Evolutionary conservation across 2,329 filamentous ascomycete genomes (phyloP).

Genomic region (Ophiosphaerella herpotricha): DNA sequence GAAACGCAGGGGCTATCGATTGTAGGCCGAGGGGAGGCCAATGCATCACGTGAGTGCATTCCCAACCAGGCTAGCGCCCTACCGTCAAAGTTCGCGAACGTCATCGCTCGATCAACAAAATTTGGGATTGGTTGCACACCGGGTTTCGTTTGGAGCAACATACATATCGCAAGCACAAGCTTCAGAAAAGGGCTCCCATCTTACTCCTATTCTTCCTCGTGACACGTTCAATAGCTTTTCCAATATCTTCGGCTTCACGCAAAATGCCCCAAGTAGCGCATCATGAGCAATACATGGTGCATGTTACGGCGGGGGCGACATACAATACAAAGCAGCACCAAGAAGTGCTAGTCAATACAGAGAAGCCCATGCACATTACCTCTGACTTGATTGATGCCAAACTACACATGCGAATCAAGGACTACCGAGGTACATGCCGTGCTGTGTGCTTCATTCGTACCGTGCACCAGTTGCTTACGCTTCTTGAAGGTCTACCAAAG

Average conservation of each 20-base stretch:
- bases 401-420: slow-evolving; percentile 75
- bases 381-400: slow-evolving; percentile 67
- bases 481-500: slow-evolving; percentile 66
- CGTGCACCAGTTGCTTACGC: slow-evolving; percentile 3
- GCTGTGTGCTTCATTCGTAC: background rate
- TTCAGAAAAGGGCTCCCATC: background rate
- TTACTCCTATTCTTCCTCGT: background rate
- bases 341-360: slow-evolving; percentile 74
- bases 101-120: slow-evolving; percentile 6
- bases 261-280: slow-evolving; percentile 48
- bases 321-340: slow-evolving; percentile 77
- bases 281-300: slow-evolving; percentile 71
- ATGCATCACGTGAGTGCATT: background rate
- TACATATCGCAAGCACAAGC: background rate
- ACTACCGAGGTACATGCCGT: slow-evolving; percentile 54
- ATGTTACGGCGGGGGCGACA: slow-evolving; percentile 77
- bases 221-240: background rate
- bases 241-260: background rate
- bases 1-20: background rate
- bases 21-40: background rate
- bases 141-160: too few relatives aligned
- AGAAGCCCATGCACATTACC: slow-evolving; percentile 65
- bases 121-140: background rate
- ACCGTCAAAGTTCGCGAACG: background rate
- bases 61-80: background rate